Conservation (phyloP, 2,329 filamentous ascomycete genomes). For the Ilyonectria robusta region DNA sequence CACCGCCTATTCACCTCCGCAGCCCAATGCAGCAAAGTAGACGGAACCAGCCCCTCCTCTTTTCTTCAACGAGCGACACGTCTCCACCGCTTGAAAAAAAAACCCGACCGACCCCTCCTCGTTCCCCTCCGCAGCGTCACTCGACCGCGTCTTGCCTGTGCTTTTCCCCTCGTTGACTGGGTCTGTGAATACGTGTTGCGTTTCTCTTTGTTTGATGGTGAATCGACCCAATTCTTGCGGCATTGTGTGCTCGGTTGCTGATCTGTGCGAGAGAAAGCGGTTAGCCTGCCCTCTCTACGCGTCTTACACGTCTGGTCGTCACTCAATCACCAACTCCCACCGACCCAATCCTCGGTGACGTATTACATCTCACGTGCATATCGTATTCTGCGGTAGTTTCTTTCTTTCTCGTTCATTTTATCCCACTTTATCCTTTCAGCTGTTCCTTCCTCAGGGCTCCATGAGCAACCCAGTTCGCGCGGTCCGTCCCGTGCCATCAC, state of each 20-base stretch:
- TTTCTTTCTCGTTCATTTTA: too few species aligned
- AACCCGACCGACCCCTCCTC: constrained; percentile 13
- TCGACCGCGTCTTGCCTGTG: background rate
- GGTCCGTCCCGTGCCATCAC: too few species aligned
- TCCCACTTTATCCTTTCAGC: too few species aligned
- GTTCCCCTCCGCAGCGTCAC: background rate
- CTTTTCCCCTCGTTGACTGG: too few species aligned
- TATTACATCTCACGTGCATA: too few species aligned
- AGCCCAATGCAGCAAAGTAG: background rate
- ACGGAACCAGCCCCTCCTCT: background rate
- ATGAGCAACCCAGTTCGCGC: too few species aligned
- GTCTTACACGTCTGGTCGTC: background rate
- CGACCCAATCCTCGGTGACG: too few species aligned
- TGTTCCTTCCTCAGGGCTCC: too few species aligned
- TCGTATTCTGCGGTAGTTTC: too few species aligned
- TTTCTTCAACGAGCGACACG: constrained; percentile 19
- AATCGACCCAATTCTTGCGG: background rate
- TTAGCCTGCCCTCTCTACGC: background rate
- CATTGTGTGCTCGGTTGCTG: background rate
- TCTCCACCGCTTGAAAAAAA: constrained; percentile 11
- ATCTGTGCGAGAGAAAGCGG: background rate
- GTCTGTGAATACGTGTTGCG: background rate
- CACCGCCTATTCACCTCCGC: background rate
- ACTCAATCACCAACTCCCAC: too few species aligned
- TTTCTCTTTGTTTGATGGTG: background rate